Conservation (phyloP, 768 basidiomycete genomes). For the Hortiboletus campestris region DNA sequence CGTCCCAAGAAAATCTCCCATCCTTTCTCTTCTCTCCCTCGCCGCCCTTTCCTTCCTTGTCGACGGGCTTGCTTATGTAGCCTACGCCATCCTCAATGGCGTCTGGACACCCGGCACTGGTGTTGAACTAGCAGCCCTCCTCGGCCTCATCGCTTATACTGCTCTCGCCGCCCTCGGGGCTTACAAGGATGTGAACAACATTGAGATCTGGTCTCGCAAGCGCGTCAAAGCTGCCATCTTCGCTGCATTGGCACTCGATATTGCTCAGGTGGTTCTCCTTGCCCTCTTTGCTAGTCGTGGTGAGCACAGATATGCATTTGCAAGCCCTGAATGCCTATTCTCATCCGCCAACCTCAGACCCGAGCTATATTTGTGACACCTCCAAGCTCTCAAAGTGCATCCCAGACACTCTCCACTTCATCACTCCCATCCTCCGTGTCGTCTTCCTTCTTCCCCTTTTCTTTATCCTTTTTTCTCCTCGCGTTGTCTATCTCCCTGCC, state of each 20-base stretch:
- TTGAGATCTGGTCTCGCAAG: constrained; percentile 63
- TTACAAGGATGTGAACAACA: constrained; percentile 74
- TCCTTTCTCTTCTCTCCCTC: constrained; percentile 70
- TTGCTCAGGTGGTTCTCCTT: constrained; percentile 56
- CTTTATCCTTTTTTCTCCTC: constrained; percentile 59
- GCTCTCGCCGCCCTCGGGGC: constrained; percentile 74
- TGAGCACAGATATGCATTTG: constrained; percentile 21
- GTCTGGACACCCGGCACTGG: constrained; percentile 64
- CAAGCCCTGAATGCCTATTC: neutral
- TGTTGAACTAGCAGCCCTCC: constrained; percentile 62
- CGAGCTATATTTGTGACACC: constrained; percentile 16
- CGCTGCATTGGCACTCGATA: constrained; percentile 56
- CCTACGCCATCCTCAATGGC: constrained; percentile 61
- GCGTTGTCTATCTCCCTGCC: constrained; percentile 52
- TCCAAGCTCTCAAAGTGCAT: constrained; percentile 30
- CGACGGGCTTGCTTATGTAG: constrained; percentile 73
- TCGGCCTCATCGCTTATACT: constrained; percentile 68
- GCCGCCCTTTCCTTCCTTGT: constrained; percentile 69
- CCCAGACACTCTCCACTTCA: constrained; percentile 45
- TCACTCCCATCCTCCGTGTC: constrained; percentile 63
- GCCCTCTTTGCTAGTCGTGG: constrained; percentile 39
- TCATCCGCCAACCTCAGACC: constrained; percentile 8
- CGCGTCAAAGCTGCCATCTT: constrained; percentile 56
- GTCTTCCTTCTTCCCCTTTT: constrained; percentile 61
- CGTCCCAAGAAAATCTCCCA: constrained; percentile 72